Evolutionary conservation across 1,284 basidiomycete species (phyloP).

Genomic region (Austropuccinia psidii): DNA sequence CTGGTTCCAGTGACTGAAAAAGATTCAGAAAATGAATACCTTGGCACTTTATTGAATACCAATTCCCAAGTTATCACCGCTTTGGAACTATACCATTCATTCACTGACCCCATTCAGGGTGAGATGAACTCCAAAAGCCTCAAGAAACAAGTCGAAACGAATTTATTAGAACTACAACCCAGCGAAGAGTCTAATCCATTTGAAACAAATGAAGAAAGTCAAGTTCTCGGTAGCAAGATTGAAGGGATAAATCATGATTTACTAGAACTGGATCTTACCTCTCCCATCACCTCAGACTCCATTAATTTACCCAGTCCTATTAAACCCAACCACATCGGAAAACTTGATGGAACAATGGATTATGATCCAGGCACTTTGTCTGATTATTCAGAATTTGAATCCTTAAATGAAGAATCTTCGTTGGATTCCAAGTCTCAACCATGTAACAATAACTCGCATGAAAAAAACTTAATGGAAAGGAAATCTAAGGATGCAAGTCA

Average conservation of each 20-base stretch:
- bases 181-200: not conserved
- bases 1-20: not conserved
- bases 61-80: conserved; percentile 6
- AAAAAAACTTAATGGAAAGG: not conserved
- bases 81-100: not conserved
- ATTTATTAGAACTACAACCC: not conserved
- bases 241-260: no score
- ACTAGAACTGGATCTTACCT: not conserved
- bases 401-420: not conserved
- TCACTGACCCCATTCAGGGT: not conserved
- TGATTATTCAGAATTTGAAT: conserved; percentile 22
- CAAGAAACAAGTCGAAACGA: not conserved
- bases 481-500: no score
- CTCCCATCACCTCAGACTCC: not conserved
- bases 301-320: not conserved
- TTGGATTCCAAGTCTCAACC: not conserved
- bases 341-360: not conserved
- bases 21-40: conserved; percentile 10
- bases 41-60: conserved; percentile 10
- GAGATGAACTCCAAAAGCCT: not conserved
- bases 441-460: not conserved
- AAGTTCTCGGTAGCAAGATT: no score
- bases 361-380: conserved; percentile 15
- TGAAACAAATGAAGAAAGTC: no score
- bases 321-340: not conserved